Conservation (phyloP, 2,329 filamentous ascomycete genomes). For the Pyricularia grisea region DNA sequence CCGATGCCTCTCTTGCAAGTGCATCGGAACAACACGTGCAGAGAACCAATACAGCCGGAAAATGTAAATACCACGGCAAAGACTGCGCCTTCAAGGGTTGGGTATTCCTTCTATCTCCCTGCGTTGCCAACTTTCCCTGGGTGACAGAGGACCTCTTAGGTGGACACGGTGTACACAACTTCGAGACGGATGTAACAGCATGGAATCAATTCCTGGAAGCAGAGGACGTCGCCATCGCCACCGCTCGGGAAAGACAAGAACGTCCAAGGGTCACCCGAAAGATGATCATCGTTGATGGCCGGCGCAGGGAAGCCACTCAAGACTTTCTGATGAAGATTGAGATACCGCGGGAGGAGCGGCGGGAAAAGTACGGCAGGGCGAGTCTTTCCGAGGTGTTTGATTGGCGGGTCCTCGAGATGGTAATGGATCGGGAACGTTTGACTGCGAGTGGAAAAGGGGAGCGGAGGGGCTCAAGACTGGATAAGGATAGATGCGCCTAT, state of each 20-base stretch:
- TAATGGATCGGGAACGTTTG: conserved; percentile 13
- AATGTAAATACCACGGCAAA: conserved; percentile 4
- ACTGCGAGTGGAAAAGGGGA: not conserved
- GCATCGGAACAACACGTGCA: not conserved
- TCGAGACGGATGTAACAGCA: conserved; percentile 22
- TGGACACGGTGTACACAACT: conserved; percentile 29
- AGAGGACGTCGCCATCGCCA: not conserved
- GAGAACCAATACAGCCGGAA: not conserved
- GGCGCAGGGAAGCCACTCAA: conserved; percentile 16
- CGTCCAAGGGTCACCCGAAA: conserved; percentile 8
- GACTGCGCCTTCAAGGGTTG: conserved; percentile 27
- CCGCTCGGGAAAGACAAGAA: not conserved
- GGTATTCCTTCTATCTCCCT: conserved; percentile 31
- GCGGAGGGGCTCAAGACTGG: not conserved
- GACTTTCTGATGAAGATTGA: conserved; percentile 19
- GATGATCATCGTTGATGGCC: conserved; percentile 24
- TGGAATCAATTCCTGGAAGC: conserved; percentile 17
- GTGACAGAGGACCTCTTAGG: conserved; percentile 28
- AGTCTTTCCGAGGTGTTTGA: conserved; percentile 24
- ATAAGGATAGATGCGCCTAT: not conserved
- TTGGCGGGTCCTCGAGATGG: conserved; percentile 26
- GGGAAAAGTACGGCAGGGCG: conserved; percentile 13
- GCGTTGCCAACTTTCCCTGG: conserved; percentile 25
- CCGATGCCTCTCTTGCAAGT: not conserved
- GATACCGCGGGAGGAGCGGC: conserved; percentile 3